phyloP scores from a whole-genome alignment of 352 stramenopile species.

The Peronospora belbahrii region DNA sequence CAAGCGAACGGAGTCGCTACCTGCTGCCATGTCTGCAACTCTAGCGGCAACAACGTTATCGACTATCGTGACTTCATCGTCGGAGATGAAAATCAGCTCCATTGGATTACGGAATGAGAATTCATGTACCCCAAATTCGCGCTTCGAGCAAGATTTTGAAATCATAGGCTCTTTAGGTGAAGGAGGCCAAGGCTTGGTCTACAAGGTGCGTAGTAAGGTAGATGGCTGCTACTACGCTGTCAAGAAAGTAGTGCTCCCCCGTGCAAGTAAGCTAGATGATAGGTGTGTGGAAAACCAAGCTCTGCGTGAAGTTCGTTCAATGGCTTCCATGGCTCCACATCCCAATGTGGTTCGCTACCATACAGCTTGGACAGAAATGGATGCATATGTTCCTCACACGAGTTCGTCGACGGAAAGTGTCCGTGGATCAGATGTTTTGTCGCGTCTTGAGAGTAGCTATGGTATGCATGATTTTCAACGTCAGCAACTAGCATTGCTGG shows the following conservation, averaged over 20 bases:
- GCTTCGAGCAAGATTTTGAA: constrained; percentile 73
- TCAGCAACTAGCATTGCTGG: constrained; percentile 26
- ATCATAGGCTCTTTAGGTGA: constrained; percentile 50
- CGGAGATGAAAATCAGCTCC: constrained; percentile 1
- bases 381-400: constrained; percentile 21
- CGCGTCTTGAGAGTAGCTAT: constrained; percentile 14
- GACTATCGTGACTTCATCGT: constrained; percentile 14
- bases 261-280: constrained; percentile 32
- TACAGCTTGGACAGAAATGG: constrained; percentile 68
- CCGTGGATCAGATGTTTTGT: constrained; percentile 30
- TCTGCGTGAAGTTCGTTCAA: constrained; percentile 66
- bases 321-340: constrained; percentile 63
- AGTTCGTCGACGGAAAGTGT: constrained; percentile 28
- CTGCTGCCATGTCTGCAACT: constrained; percentile 18
- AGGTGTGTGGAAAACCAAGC: constrained; percentile 43
- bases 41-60: constrained; percentile 6
- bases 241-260: constrained; percentile 63
- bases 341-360: constrained; percentile 76
- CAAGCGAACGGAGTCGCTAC: constrained; percentile 22
- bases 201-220: constrained; percentile 64
- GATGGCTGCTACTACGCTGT: constrained; percentile 70
- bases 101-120: constrained; percentile 1
- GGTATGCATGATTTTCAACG: constrained; percentile 14
- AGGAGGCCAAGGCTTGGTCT: constrained; percentile 67
- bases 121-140: constrained; percentile 20